Base-by-base conservation (phyloP, 2,329 filamentous ascomycete genomes). In the Calonectria leucothoes region DNA sequence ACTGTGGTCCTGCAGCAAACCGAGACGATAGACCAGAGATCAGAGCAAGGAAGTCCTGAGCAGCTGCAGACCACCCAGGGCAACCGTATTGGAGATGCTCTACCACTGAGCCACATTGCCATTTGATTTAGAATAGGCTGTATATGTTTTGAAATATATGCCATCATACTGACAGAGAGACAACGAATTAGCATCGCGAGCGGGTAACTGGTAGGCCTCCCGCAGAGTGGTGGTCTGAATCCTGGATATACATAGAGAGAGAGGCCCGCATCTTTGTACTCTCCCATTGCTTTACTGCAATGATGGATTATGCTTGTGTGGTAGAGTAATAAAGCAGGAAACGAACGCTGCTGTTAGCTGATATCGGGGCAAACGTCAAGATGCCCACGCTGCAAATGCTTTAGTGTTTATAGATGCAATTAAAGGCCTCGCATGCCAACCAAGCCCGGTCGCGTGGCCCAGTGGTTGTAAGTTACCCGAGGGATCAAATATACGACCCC, bases 361-460 rank as follows among this genome's bases (percentile, higher is more conserved):
- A 23, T 5, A 20, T 23, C 6, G n/a, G 42, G 2, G n/a, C 10
- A 23, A 45, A 7, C 20, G n/a, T 23, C 11, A 23, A n/a, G 7
- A 3, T 23, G 10, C 23, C 20, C 6, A 45, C 20, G 8, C 20
- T 12, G 10, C 8, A 23, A 17, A 20, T 23, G 10, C 15, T 39
- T 39, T 15, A 39, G 37, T 6, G 17, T 37, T 37, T n/a, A n/a
- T n/a, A n/a, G n/a, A n/a, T n/a, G n/a, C n/a, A n/a, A n/a, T n/a
- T n/a, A n/a, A n/a, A n/a, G n/a, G n/a, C n/a, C n/a, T n/a, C n/a
- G n/a, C n/a, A n/a, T n/a, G n/a, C n/a, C n/a, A n/a, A n/a, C n/a
- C n/a, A n/a, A n/a, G 27, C 12, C 27, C 59, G 76, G 73, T 76
- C 69, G 73, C 48, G 69, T 77, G 65, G 75, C 70, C 63, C 70